phyloP scores from a whole-genome alignment of 495 filamentous ascomycete genomes.

The Aspergillus asperescens region DNA sequence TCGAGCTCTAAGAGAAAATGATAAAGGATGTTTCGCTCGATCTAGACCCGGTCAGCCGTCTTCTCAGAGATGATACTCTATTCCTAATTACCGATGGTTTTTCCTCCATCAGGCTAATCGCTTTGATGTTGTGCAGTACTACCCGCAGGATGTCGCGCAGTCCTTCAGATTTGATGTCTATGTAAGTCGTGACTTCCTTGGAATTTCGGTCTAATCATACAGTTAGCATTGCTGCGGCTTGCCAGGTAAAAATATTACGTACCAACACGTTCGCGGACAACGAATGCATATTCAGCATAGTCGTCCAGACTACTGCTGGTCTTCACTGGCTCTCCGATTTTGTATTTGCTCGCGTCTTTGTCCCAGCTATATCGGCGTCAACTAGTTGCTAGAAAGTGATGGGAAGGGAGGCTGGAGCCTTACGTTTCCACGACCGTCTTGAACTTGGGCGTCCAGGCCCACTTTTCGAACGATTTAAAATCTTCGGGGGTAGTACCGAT shows the following conservation, averaged over 20 bases:
- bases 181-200: background rate
- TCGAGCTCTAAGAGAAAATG: background rate
- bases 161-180: background rate
- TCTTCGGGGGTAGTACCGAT: conserved; percentile 23
- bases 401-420: conserved; percentile 11
- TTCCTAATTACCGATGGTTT: background rate
- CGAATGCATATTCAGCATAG: background rate
- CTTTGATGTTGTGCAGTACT: background rate
- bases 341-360: conserved; percentile 28
- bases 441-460: conserved; percentile 19
- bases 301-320: background rate
- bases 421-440: conserved; percentile 23
- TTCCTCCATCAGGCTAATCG: background rate
- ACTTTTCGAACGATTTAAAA: conserved; percentile 23
- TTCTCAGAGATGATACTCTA: background rate
- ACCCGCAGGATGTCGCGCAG: background rate
- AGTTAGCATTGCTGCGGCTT: background rate
- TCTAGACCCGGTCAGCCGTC: background rate
- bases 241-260: background rate
- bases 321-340: conserved; percentile 6
- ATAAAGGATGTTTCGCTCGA: background rate
- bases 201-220: background rate
- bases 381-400: conserved; percentile 7
- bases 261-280: background rate
- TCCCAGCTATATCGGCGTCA: conserved; percentile 21